Evolutionary conservation across 441 rosid genomes (phyloP), one percentile per base, ranked within the genome.

Genomic region (Gossypium davidsonii): DNA sequence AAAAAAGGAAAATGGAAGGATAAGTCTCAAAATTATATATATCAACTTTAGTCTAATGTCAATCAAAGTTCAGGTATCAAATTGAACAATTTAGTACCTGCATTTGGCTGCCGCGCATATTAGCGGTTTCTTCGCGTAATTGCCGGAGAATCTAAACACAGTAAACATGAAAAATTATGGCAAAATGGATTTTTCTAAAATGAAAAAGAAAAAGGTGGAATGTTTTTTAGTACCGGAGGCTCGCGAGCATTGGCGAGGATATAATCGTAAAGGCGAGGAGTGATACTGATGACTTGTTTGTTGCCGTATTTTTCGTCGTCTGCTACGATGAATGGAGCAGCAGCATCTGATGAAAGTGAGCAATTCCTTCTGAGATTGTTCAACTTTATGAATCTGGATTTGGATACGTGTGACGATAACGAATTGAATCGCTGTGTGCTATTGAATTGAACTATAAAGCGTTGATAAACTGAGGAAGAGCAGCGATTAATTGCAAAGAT

Each of bases 101-200:
- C 98, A 94, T 94, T 77, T 89, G 92, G 79, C 98, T 88, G 14
- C 97, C 98, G 11, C 83, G 84, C 87, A 90, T 75, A 2, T 78
- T 70, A 34, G 98, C 85, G 60, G 97, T 90, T 85, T 94, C 98
- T 86, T 94, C 91, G 0, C 98, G 89, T 73, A 94, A 89, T 74
- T 85, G 82, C 81, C 73, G 81, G 70, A 94, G 77, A 82, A 94
- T 85, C 98, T 94, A 83, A 63, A 74, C 23, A 18, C 31, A 66
- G 51, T 21, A 26, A 7, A 44, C 42, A 0, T n/a, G 1, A 39
- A 71, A 59, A 37, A 46, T 23, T 44, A 25, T 18, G 6, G 56
- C 57, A 9, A 71, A 39, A 42, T 52, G 46, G 58, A n/a, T 28
- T 28, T 49, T 0, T 12, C n/a, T 3, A 2, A 14, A 49, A 12